Evolutionary conservation across 2,329 filamentous ascomycete species (phyloP), one percentile per base, ranked within the genome.

Genomic region (Penicillium sumatraense): DNA sequence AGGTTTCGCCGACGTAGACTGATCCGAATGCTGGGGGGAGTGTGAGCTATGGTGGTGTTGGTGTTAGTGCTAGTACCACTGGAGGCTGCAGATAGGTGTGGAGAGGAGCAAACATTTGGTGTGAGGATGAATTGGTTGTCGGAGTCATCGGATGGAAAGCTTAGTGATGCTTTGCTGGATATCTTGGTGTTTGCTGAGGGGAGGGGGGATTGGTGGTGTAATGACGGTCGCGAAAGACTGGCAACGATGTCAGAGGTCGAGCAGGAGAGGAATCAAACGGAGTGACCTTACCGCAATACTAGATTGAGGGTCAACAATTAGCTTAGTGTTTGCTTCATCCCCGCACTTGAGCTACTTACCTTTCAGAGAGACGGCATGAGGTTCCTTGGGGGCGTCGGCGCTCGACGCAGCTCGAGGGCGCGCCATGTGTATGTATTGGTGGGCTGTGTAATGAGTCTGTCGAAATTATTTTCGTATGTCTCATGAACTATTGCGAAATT

Each of bases 1-100:
- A 98, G 0, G 89, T 91, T 78, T 98, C 93, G 66, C 95, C 95
- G 18, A 98, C 93, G 72, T 97, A 97, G 8, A 93, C 93, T 11
- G 91, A 93, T 41, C 93, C 93, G 72, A 99, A 98, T 0, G 91
- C 89, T 14, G 92, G 88, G 9, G 95, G 93, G 1, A 98, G 86
- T 44, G 91, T 95, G 66, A 98, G 83, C 64, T 80, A n/a, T 46
- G 38, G 51, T 36, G 33, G n/a, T n/a, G n/a, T n/a, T n/a, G 41
- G 8, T 24, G 36, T 29, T 26, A 59, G 69, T 46, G 65, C 56
- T 56, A 52, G 13, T 6, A 11, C 1, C 4, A 16, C 35, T n/a
- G 29, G 5, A 31, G 29, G 11, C n/a, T 31, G 10, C 5, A 31
- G 29, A 31, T 31, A 44, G 13, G 13, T 4, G 20, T 2, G 18